Conservation (phyloP, 257 asterid species). For the Solanum appendiculatum region DNA sequence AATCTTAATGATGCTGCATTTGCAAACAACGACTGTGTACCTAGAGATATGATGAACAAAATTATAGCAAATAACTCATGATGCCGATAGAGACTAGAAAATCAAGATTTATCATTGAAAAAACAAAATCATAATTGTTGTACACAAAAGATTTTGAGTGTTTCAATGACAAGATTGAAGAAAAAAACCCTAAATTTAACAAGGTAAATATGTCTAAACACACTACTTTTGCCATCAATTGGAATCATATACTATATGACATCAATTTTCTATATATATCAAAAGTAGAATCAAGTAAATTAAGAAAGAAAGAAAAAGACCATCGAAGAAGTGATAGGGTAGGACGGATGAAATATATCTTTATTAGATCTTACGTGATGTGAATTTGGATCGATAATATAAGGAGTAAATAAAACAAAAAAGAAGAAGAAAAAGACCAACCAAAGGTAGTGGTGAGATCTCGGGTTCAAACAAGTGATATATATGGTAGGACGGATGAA, state of each 20-base stretch:
- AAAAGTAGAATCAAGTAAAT: background rate
- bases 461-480: background rate
- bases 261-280: background rate
- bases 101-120: background rate
- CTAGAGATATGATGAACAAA: background rate
- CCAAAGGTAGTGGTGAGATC: background rate
- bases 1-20: constrained; percentile 7
- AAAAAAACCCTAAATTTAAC: background rate
- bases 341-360: background rate
- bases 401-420: background rate
- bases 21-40: background rate
- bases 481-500: background rate
- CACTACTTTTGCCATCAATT: background rate
- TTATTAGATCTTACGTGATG: background rate
- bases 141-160: background rate
- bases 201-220: background rate
- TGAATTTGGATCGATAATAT: too few species aligned
- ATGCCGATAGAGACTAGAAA: background rate
- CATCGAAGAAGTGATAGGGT: background rate
- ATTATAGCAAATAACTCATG: background rate
- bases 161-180: background rate
- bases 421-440: background rate
- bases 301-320: background rate
- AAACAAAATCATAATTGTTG: background rate
- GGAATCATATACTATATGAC: background rate